Conservation (phyloP, 192 early-diverging fungal genomes). For the Neocallimastix lanati region DNA sequence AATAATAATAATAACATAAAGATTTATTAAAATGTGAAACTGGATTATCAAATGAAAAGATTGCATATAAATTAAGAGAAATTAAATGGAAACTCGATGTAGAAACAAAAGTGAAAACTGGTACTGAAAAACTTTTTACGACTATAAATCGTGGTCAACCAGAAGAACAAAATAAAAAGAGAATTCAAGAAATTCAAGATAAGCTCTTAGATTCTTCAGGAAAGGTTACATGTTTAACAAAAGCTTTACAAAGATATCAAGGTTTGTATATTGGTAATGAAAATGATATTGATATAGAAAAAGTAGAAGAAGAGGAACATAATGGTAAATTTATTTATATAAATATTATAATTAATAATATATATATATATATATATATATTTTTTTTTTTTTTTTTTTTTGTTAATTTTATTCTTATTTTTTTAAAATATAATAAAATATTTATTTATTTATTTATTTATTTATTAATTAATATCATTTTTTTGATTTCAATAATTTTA, state of each 20-base stretch:
- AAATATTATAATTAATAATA: too few species aligned
- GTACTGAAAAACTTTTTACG: conserved; percentile 45
- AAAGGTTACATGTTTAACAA: conserved; percentile 51
- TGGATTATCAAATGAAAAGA: conserved; percentile 23
- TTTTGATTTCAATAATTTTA: too few species aligned
- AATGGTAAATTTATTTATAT: conserved; percentile 4
- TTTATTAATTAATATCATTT: too few species aligned
- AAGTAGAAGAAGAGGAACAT: conserved; percentile 10
- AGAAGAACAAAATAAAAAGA: conserved; percentile 30
- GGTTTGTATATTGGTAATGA: conserved; percentile 62
- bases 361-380: too few species aligned
- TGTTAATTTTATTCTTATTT: too few species aligned
- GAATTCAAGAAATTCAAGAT: conserved; percentile 25
- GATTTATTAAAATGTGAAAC: conserved; percentile 24
- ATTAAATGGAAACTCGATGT: conserved; percentile 80
- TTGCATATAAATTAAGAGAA: conserved; percentile 60
- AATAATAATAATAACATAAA: too few species aligned
- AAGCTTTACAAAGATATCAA: conserved; percentile 68
- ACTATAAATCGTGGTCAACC: neutral
- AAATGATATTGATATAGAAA: conserved; percentile 36
- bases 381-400: too few species aligned
- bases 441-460: too few species aligned
- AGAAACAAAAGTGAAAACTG: conserved; percentile 79
- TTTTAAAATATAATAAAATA: too few species aligned
- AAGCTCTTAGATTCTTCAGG: conserved; percentile 52